Conservation (phyloP, 768 basidiomycete species). For the Pleurotus pulmonarius region DNA sequence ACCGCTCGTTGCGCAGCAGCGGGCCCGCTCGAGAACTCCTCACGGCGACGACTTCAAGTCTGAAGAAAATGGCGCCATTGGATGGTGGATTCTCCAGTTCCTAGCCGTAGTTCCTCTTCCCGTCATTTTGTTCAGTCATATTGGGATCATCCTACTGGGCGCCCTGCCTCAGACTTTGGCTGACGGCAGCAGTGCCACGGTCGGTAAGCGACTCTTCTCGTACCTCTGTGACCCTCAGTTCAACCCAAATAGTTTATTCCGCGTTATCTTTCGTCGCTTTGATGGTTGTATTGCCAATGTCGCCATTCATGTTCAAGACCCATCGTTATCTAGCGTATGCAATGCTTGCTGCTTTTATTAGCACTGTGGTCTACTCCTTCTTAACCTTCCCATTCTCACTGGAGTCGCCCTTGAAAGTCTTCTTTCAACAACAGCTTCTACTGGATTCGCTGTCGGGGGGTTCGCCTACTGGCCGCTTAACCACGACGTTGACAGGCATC, state of each 20-base stretch:
- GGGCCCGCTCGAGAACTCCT: not conserved
- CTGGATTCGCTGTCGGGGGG: slow-evolving; percentile 28
- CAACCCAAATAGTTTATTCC: slow-evolving; percentile 42
- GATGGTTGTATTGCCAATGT: slow-evolving; percentile 54
- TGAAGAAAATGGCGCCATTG: slow-evolving; percentile 23
- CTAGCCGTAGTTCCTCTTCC: slow-evolving; percentile 51
- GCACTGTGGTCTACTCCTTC: slow-evolving; percentile 40
- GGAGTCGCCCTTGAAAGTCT: slow-evolving; percentile 62
- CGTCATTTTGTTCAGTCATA: slow-evolving; percentile 48
- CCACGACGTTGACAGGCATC: slow-evolving; percentile 44
- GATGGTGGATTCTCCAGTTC: slow-evolving; percentile 59
- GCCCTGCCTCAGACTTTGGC: slow-evolving; percentile 54
- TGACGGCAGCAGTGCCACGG: slow-evolving; percentile 52
- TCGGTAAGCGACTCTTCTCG: slow-evolving; percentile 34
- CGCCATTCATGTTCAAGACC: slow-evolving; percentile 59
- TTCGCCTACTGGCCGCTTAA: slow-evolving; percentile 23
- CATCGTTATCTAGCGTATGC: slow-evolving; percentile 25
- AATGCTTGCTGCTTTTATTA: slow-evolving; percentile 35
- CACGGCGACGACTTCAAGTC: not conserved
- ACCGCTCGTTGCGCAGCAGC: slow-evolving; percentile 38
- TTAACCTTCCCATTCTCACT: slow-evolving; percentile 60
- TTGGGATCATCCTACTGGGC: slow-evolving; percentile 41
- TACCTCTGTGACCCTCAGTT: slow-evolving; percentile 1
- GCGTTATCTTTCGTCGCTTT: slow-evolving; percentile 40
- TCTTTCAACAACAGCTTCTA: slow-evolving; percentile 61